Conservation (phyloP, 306 rosid species). For the Parietaria judaica region DNA sequence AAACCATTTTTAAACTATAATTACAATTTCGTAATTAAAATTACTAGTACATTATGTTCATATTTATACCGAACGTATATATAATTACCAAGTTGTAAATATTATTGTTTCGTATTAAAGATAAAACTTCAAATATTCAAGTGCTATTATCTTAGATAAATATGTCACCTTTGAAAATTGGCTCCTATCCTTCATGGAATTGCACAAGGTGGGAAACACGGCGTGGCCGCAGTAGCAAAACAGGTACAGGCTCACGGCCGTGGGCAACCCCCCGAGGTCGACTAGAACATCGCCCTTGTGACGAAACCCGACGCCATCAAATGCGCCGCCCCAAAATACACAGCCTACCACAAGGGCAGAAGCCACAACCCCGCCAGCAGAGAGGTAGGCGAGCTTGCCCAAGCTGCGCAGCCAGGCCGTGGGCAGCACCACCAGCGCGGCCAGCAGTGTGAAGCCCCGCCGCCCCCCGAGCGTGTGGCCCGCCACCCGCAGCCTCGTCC, state of each 20-base stretch:
- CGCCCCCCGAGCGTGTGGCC: constrained; percentile 30
- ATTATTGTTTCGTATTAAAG: no score
- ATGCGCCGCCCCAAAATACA: constrained; percentile 46
- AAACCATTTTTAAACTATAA: no score
- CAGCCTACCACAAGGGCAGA: constrained; percentile 32
- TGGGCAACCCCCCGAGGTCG: constrained; percentile 31
- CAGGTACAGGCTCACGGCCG: constrained; percentile 38
- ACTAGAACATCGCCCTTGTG: constrained; percentile 25
- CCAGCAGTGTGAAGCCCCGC: constrained; percentile 33
- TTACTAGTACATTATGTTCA: no score
- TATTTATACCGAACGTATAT: no score
- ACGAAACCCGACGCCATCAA: constrained; percentile 52
- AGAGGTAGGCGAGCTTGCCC: constrained; percentile 47
- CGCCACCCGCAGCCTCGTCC: constrained; percentile 25
- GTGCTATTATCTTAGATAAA: no score
- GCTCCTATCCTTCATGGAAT: constrained; percentile 48
- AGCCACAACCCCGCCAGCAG: constrained; percentile 58
- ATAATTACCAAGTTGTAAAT: no score
- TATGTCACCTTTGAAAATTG: constrained; percentile 47
- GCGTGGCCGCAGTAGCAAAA: constrained; percentile 60
- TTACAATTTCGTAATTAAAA: no score
- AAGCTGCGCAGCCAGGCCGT: constrained; percentile 62
- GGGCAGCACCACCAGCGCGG: constrained; percentile 44
- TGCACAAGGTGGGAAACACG: constrained; percentile 52
- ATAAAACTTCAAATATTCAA: no score